A percentile compares a stretch with the other conserved stretches of the same genome.
Evolutionary conservation across 2,329 filamentous ascomycete species (phyloP).

Genomic region (Cercospora citrullina): DNA sequence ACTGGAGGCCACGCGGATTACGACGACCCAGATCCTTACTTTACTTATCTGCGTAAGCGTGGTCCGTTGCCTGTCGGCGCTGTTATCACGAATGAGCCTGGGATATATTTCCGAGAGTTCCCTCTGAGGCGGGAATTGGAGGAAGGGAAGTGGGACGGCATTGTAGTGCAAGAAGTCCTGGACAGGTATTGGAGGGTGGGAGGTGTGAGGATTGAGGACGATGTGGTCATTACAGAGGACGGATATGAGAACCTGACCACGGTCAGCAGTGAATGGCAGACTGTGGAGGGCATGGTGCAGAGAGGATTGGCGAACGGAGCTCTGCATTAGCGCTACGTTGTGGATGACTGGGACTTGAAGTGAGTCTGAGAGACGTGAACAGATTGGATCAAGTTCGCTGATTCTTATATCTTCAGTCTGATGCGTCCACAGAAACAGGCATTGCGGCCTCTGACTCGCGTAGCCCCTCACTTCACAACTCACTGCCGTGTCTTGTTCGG

Average conservation of each 20-base stretch:
- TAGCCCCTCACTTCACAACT: too few species aligned
- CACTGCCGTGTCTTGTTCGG: too few species aligned
- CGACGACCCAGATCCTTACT: constrained; percentile 75
- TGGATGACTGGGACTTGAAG: neutral
- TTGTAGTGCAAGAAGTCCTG: constrained; percentile 65
- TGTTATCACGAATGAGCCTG: constrained; percentile 93
- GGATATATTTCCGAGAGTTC: constrained; percentile 74
- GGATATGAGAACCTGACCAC: constrained; percentile 84
- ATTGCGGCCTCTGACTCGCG: too few species aligned
- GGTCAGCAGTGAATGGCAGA: constrained; percentile 62
- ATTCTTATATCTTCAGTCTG: neutral
- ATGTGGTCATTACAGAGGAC: constrained; percentile 73
- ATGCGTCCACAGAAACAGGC: neutral
- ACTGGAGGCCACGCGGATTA: constrained; percentile 52
- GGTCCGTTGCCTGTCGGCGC: constrained; percentile 53
- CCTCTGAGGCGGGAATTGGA: constrained; percentile 72
- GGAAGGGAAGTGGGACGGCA: constrained; percentile 59
- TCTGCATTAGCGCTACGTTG: neutral
- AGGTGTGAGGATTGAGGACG: constrained; percentile 88
- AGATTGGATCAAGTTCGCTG: neutral
- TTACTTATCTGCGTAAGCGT: constrained; percentile 80
- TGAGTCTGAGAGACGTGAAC: neutral
- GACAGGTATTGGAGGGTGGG: constrained; percentile 75
- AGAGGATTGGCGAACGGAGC: constrained; percentile 11
- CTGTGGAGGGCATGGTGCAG: constrained; percentile 30